Base-by-base conservation (phyloP, 2,329 filamentous ascomycete species). In the Colletotrichum chlorophyti region DNA sequence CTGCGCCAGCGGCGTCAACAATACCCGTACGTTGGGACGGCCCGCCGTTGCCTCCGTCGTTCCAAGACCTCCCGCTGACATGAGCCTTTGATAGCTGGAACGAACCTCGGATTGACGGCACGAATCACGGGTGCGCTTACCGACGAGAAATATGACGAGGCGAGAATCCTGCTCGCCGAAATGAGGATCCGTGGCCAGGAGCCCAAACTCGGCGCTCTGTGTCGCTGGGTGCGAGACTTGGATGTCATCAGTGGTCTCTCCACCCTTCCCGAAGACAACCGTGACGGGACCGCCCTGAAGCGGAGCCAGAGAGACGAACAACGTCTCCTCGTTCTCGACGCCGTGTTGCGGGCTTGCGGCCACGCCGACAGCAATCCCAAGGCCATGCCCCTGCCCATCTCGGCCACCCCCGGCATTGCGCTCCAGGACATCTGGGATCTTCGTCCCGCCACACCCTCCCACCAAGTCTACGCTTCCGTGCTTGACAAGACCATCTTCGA, bases 151-250 rank as follows among this genome's bases (percentile, higher is more conserved):
- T 88, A 86, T 63, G 79, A 77, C 9, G 87, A 90, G n/a, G 86
- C 87, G 5, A 80, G 80, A 48, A 80, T 91, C 14, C 68, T 90
- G 12, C 79, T 91, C 1, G 83, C 87, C 0, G 88, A 91, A 73
- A 91, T 91, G 88, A 79, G 82, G 26, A 85, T 91, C 15, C 77
- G 87, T n/a, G 75, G 78, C 3, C 81, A 90, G 61, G 80, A 83
- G 15, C 88, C 88, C 0, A 89, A 89, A 64, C 73, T 91, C 0
- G 88, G 88, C 17, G 86, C 88, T 2, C 72, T 91, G 7, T 90
- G 87, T 69, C 83, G 88, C 54, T 91, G 88, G 88, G 88, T 91
- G 5, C 81, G 88, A 55, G 87, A 90, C 66, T 74, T 91, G 23
- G 88, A 91, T 65, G 83, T 90, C 21, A 83, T 90, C 46, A 88